These are phyloP conservation scores for Candida boleticola DNA, from an alignment of 805 yeast genomes.

Conservation along the genomic window DNA sequence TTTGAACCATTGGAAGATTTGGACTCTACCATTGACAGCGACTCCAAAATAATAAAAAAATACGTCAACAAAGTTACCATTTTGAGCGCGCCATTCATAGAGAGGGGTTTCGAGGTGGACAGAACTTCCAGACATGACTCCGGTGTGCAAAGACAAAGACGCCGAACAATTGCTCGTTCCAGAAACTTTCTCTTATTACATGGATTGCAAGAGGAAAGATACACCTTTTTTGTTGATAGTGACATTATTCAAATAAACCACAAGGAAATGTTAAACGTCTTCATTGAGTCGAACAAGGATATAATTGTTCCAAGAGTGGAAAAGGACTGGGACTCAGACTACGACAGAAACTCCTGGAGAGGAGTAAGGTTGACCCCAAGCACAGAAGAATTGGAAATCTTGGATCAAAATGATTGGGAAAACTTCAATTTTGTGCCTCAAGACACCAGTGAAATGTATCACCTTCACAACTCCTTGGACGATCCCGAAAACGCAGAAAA, in stretches of 20 bases:
- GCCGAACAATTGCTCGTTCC: conserved; percentile 35
- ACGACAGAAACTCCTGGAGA: conserved; percentile 42
- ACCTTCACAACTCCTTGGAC: conserved; percentile 18
- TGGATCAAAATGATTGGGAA: conserved; percentile 31
- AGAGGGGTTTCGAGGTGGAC: conserved; percentile 15
- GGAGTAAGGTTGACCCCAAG: conserved; percentile 35
- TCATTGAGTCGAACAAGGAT: conserved; percentile 28
- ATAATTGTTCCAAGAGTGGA: conserved; percentile 37
- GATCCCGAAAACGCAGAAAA: conserved; percentile 7
- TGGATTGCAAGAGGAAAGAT: conserved; percentile 27
- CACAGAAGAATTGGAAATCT: conserved; percentile 20
- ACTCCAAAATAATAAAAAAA: background rate
- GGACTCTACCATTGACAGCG: background rate
- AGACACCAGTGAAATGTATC: conserved; percentile 29
- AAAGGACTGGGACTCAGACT: conserved; percentile 25
- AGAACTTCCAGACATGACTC: conserved; percentile 25
- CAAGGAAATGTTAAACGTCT: conserved; percentile 21
- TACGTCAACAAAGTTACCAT: conserved; percentile 20
- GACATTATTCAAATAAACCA: conserved; percentile 28
- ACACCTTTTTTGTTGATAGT: conserved; percentile 36
- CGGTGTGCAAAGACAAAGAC: conserved; percentile 29
- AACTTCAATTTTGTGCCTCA: conserved; percentile 32
- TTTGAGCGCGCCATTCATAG: conserved; percentile 34
- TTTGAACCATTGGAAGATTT: conserved; percentile 11
- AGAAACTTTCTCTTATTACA: conserved; percentile 33